Evolutionary conservation across 305 asterid species (phyloP).

Genomic region (Fraxinus paxiana): DNA sequence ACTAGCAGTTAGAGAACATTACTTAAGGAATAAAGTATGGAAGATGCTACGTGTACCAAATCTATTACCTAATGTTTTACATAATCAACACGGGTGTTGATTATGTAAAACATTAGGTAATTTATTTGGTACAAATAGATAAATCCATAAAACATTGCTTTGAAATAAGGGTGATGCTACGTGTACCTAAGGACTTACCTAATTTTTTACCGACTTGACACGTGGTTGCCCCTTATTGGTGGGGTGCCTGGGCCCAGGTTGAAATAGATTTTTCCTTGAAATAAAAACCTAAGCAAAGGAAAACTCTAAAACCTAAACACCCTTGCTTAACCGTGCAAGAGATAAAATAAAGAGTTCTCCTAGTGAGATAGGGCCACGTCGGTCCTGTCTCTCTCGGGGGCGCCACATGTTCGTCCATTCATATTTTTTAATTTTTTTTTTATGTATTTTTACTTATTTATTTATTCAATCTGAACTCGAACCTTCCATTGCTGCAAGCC

Average conservation of each 20-base stretch:
- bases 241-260: no score
- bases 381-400: background rate
- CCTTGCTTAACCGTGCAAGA: background rate
- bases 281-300: background rate
- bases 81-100: no score
- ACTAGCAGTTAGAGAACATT: background rate
- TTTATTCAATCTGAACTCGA: background rate
- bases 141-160: background rate
- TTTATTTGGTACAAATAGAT: no score
- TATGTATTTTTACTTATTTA: background rate
- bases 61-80: no score
- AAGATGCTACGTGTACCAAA: no score
- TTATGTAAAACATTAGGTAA: no score
- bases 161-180: no score
- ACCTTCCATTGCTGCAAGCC: background rate
- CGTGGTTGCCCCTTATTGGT: no score
- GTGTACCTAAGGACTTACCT: no score
- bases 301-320: background rate
- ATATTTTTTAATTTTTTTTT: no score
- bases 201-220: no score
- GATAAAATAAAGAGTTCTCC: background rate
- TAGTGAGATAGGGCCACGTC: background rate
- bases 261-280: no score
- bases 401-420: background rate
- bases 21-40: background rate